Evolutionary conservation across 73 alveolate species (phyloP).

Genomic region (Paramecium pentaurelia): DNA sequence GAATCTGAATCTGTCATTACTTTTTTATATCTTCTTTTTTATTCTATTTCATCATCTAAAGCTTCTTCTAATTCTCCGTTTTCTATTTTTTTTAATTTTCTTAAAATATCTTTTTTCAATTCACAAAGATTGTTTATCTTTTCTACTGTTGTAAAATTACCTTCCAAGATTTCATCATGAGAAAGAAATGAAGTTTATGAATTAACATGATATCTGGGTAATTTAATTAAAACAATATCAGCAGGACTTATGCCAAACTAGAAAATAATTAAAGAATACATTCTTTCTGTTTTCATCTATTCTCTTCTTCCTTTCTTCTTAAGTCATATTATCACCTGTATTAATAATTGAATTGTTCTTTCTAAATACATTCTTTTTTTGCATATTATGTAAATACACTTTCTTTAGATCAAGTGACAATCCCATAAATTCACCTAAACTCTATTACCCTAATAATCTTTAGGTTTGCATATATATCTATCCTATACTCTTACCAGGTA

Average conservation of each 20-base stretch:
- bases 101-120: not conserved
- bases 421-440: conserved; percentile 79
- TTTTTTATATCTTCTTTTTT: conserved; percentile 21
- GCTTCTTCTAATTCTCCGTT: conserved; percentile 11
- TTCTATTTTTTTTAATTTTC: conserved; percentile 6
- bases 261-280: not conserved
- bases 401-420: conserved; percentile 63
- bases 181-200: not conserved
- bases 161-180: conserved; percentile 22
- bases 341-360: conserved; percentile 73
- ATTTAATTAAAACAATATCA: not conserved
- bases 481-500: conserved; percentile 75
- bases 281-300: conserved; percentile 41
- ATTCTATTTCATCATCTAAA: conserved; percentile 9
- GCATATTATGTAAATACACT: conserved; percentile 63
- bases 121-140: not conserved
- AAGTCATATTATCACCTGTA: conserved; percentile 72
- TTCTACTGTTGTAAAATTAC: conserved; percentile 24
- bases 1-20: not conserved
- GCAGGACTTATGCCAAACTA: not conserved
- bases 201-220: conserved; percentile 40
- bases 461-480: conserved; percentile 69
- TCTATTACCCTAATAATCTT: conserved; percentile 74
- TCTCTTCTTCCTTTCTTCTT: conserved; percentile 60
- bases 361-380: conserved; percentile 64